Conservation (phyloP, 2,329 filamentous ascomycete species). For the Orbilia ellipsospora region DNA sequence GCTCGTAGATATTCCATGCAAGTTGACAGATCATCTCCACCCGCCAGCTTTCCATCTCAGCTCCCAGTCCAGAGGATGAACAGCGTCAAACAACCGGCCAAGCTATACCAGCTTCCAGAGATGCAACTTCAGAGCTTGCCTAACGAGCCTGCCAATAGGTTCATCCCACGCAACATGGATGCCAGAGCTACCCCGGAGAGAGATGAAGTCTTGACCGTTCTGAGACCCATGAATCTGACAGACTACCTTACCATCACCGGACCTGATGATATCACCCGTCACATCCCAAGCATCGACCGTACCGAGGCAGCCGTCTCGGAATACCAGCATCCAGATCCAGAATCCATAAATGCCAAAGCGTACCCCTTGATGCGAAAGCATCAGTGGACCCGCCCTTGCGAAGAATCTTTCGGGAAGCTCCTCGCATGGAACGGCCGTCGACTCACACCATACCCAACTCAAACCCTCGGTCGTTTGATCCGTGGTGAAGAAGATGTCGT, state of each 20-base stretch:
- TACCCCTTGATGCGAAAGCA: conserved; percentile 55
- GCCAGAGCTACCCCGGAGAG: conserved; percentile 22
- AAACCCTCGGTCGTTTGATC: conserved; percentile 53
- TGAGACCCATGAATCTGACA: conserved; percentile 51
- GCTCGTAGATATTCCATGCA: conserved; percentile 52
- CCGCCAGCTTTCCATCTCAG: conserved; percentile 44
- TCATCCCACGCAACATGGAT: conserved; percentile 51
- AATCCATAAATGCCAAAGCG: conserved; percentile 38
- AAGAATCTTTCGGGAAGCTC: conserved; percentile 48
- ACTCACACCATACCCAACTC: conserved; percentile 45
- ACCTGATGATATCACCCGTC: conserved; percentile 53
- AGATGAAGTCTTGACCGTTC: conserved; percentile 42
- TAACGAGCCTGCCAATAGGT: conserved; percentile 42
- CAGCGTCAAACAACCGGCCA: conserved; percentile 43
- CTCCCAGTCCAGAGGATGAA: conserved; percentile 50
- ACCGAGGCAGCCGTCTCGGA: conserved; percentile 52
- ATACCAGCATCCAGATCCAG: conserved; percentile 51
- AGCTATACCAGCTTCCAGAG: conserved; percentile 50
- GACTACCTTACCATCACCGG: conserved; percentile 55
- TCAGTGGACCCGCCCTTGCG: conserved; percentile 41
- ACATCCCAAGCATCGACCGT: conserved; percentile 47
- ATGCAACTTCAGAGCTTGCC: conserved; percentile 31
- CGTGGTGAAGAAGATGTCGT: conserved; percentile 50
- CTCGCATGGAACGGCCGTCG: conserved; percentile 52
- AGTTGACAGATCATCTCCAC: conserved; percentile 35